These are phyloP conservation scores for Roridomyces roridus DNA, from an alignment of 768 basidiomycete genomes.

Conservation along the genomic window DNA sequence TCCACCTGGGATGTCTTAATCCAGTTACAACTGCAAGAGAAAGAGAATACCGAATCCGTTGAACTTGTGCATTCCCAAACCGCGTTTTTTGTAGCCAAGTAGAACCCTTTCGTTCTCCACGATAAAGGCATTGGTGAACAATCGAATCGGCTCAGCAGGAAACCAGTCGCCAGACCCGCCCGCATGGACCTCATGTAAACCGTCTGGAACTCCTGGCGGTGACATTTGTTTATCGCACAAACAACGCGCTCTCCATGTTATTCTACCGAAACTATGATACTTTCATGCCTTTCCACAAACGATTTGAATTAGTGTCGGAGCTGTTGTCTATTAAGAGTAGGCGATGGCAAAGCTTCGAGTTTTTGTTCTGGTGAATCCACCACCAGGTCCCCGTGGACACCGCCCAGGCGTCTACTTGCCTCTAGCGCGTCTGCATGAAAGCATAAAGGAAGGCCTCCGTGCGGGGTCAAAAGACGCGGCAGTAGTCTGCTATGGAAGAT, in stretches of 20 bases:
- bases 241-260: too few relatives aligned
- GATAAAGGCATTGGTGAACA: slow-evolving; percentile 79
- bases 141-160: slow-evolving; percentile 23
- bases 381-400: slow-evolving; percentile 42
- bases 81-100: slow-evolving; percentile 81
- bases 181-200: not conserved
- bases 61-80: slow-evolving; percentile 73
- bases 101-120: slow-evolving; percentile 64
- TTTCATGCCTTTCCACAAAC: slow-evolving; percentile 11
- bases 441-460: slow-evolving; percentile 48
- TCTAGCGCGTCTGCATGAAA: slow-evolving; percentile 56
- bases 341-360: not conserved
- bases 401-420: slow-evolving; percentile 57
- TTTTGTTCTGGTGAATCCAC: slow-evolving; percentile 5
- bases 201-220: slow-evolving; percentile 14
- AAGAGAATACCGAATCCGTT: slow-evolving; percentile 77
- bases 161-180: slow-evolving; percentile 23
- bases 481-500: slow-evolving; percentile 58
- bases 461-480: slow-evolving; percentile 42
- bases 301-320: not conserved
- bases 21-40: not conserved
- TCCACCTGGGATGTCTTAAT: slow-evolving; percentile 49
- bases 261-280: too few relatives aligned
- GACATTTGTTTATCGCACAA: not conserved
- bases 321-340: slow-evolving; percentile 11